Evolutionary conservation across 2,329 filamentous ascomycete species (phyloP).

Genomic region (Akanthomyces lecanii): DNA sequence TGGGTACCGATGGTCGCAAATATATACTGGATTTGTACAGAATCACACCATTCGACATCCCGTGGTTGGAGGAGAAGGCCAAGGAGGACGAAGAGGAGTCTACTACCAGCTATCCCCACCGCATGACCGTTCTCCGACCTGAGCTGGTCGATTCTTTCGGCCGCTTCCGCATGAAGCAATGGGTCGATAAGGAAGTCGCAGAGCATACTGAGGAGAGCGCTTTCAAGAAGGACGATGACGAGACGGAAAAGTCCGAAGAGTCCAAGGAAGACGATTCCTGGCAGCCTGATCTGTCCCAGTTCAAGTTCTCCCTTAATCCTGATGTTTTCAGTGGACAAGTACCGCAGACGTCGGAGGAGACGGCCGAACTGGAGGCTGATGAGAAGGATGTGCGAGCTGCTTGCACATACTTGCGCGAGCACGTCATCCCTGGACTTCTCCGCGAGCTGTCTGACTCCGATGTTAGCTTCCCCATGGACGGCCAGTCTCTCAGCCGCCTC

Average conservation of each 20-base stretch:
- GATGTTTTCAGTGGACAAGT: constrained; percentile 92
- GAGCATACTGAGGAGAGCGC: constrained; percentile 26
- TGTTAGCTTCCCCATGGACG: constrained; percentile 97
- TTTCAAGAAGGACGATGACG: constrained; percentile 19
- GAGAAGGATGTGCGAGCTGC: constrained; percentile 84
- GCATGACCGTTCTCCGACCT: constrained; percentile 89
- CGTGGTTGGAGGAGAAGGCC: constrained; percentile 78
- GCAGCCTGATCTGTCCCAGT: constrained; percentile 80
- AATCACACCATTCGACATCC: constrained; percentile 84
- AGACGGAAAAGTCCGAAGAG: constrained; percentile 11
- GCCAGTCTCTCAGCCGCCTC: constrained; percentile 80
- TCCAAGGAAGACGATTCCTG: constrained; percentile 26
- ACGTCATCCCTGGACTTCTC: constrained; percentile 78
- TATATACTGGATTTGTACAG: constrained; percentile 97
- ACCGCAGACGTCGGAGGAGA: constrained; percentile 87
- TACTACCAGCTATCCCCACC: constrained; percentile 72
- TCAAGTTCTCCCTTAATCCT: constrained; percentile 85
- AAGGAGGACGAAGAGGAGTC: constrained; percentile 40
- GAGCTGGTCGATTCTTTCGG: constrained; percentile 87
- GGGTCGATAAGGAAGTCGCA: constrained; percentile 74
- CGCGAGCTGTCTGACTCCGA: constrained; percentile 87
- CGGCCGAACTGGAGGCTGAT: constrained; percentile 74
- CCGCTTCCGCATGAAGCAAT: constrained; percentile 82
- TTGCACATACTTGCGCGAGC: constrained; percentile 70
- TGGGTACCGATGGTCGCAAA: constrained; percentile 93